phyloP scores from a whole-genome alignment of 1,284 basidiomycete genomes.

The Boletus nobilissimus region DNA sequence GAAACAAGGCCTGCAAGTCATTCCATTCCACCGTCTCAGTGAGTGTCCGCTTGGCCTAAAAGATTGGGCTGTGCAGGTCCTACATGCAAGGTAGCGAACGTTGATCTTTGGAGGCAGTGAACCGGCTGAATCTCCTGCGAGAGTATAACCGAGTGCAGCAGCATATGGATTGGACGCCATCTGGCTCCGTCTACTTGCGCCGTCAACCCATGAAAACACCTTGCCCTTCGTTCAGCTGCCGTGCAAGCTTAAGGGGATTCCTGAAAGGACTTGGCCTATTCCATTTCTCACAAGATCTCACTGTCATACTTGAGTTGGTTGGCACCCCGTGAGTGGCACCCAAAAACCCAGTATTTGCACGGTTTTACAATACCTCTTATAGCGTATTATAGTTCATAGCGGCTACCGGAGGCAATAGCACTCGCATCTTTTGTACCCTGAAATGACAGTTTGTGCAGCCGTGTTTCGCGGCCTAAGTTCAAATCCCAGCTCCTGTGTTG shows the following conservation, averaged over 20 bases:
- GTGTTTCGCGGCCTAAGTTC: too few relatives aligned
- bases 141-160: conserved; percentile 60
- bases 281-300: conserved; percentile 61
- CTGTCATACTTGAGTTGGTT: conserved; percentile 59
- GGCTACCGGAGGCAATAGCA: too few relatives aligned
- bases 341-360: not conserved
- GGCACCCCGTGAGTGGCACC: conserved; percentile 34
- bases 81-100: conserved; percentile 57
- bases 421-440: too few relatives aligned
- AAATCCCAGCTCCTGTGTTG: too few relatives aligned
- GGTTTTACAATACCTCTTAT: conserved; percentile 9
- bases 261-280: conserved; percentile 58
- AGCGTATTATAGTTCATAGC: too few relatives aligned
- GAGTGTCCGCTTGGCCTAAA: conserved; percentile 56
- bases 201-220: conserved; percentile 48
- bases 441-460: too few relatives aligned
- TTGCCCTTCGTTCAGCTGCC: conserved; percentile 57
- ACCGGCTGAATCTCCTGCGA: conserved; percentile 54
- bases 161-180: conserved; percentile 51
- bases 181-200: conserved; percentile 58
- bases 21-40: conserved; percentile 55
- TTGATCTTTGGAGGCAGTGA: conserved; percentile 42
- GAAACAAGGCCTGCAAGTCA: conserved; percentile 56
- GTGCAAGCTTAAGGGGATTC: conserved; percentile 58
- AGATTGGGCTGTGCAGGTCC: conserved; percentile 60